Base-by-base conservation (phyloP, 768 basidiomycete genomes). In the Daedaleopsis sinensis region DNA sequence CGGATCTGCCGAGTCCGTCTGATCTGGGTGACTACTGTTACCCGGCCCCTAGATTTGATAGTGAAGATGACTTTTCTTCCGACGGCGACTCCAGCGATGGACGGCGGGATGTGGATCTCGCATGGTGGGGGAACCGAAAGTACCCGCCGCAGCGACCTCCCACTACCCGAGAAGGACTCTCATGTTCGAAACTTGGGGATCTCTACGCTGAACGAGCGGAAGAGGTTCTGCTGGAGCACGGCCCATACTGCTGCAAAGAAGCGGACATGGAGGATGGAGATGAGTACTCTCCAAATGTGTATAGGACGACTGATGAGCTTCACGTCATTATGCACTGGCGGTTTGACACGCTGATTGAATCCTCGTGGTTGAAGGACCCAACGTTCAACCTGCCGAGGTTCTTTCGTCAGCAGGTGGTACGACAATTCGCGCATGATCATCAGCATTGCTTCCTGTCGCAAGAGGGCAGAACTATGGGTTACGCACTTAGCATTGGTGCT, bases 321-420 rank as follows among this genome's bases (percentile, higher is more conserved):
- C 54, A 61, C n/a, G 59, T 61, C 21, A 37, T 61, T 0, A 56
- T 56, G 59, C 59, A 56, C 35, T 61, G 18, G 7, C 52, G 53
- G 0, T 60, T 60, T 35, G 59, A 60, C 18, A 43, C 27, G 18
- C 35, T 60, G 18, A 16, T 60, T 11, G 53, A 61, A 38, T 24
- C 47, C 19, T 7, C 5, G 5, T n/a, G 13, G 0, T 19, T 61
- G 39, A 35, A 39, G 16, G 32, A 61, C n/a, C 59, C 49, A 0
- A 5, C 12, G 5, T 61, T 61, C 51, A 49, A 61, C 49, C 43
- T 61, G n/a, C 54, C 54, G 1, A 27, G 42, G 18, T 61, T 48
- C 47, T 56, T 55, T 37, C 42, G 59, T 7, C 59, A 56, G 46
- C 23, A 7, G 3, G 3, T 47, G 46, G n/a, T 5, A 1, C 6